phyloP scores from a whole-genome alignment of 106 monocot species.

The Acanthochlamys bracteata region DNA sequence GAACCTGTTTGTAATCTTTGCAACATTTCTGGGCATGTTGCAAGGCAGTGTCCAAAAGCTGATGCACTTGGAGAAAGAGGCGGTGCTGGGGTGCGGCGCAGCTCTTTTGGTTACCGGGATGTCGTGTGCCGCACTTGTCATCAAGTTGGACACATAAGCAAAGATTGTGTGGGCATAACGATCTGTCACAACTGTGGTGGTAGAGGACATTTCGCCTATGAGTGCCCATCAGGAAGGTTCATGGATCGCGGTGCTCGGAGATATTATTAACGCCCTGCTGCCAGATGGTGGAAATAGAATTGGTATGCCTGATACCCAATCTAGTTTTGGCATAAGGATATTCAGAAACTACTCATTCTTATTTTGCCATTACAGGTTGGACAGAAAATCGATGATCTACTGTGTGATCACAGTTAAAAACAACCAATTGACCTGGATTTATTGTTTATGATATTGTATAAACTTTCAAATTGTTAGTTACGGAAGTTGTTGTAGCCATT shows the following conservation, averaged over 20 bases:
- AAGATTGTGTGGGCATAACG: constrained; percentile 27
- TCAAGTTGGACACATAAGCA: constrained; percentile 63
- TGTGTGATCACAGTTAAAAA: no score
- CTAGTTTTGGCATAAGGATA: no score
- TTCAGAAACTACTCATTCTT: no score
- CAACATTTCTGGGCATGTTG: constrained; percentile 67
- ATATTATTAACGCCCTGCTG: constrained; percentile 16
- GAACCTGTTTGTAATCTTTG: constrained; percentile 74
- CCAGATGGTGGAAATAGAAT: no score
- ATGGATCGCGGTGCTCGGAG: constrained; percentile 34
- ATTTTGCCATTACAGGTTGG: no score
- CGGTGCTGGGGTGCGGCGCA: neutral
- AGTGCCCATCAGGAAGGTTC: constrained; percentile 44
- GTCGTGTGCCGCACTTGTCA: constrained; percentile 51
- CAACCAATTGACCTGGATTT: no score
- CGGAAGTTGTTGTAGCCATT: no score
- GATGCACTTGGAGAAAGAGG: constrained; percentile 21
- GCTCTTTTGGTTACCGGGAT: constrained; percentile 23
- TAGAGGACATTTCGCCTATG: constrained; percentile 44
- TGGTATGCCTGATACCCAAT: no score
- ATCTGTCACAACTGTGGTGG: constrained; percentile 57
- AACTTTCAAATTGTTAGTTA: no score
- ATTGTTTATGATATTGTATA: no score
- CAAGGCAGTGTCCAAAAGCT: constrained; percentile 51
- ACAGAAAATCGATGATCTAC: no score